Base-by-base conservation (phyloP, 352 stramenopile genomes). In the Globisporangium acanthophoron region DNA sequence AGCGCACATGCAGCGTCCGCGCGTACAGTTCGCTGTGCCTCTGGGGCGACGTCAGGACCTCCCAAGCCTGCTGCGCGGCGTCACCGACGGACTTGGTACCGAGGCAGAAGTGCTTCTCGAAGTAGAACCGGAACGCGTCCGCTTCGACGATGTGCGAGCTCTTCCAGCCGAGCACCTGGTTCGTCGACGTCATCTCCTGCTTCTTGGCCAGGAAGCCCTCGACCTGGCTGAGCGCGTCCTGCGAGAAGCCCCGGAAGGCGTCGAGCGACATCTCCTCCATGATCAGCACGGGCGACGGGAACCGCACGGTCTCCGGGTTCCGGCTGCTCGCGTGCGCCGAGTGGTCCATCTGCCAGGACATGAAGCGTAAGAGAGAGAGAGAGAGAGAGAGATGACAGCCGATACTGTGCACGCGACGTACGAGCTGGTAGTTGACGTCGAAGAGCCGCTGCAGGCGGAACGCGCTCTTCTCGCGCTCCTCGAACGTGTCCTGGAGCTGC, bases 201-300 rank as follows among this genome's bases (percentile, higher is more conserved):
- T 66, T 69, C 44, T 67, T 77, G 13, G 70, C 64, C 20, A 79
- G 24, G 29, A 82, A 82, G 0, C 54, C 37, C 52, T 79, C 65
- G 47, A 82, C 74, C 45, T 71, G 76, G 15, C 57, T 55, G 49
- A 73, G 62, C 13, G 73, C 73, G 35, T 79, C 67, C 58, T 75
- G 65, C 35, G 73, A 61, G 24, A 78, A 82, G 35, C 73, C 69
- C 40, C 56, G 64, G 52, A 82, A 82, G 49, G 65, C 73, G 33
- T 82, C 73, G 41, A 76, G 66, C 40, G 70, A 77, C 73, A 82
- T 82, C n/a, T 82, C 73, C 56, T 82, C 70, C 73, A 82, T 82
- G 44, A 82, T 76, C 27, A 82, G 62, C 73, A 77, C 70, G 3
- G 73, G 73, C 40, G 70, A 73, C 16, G 51, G 58, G 31, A 64